Conservation (phyloP, 2,329 filamentous ascomycete species). For the Microdochium nivale region DNA sequence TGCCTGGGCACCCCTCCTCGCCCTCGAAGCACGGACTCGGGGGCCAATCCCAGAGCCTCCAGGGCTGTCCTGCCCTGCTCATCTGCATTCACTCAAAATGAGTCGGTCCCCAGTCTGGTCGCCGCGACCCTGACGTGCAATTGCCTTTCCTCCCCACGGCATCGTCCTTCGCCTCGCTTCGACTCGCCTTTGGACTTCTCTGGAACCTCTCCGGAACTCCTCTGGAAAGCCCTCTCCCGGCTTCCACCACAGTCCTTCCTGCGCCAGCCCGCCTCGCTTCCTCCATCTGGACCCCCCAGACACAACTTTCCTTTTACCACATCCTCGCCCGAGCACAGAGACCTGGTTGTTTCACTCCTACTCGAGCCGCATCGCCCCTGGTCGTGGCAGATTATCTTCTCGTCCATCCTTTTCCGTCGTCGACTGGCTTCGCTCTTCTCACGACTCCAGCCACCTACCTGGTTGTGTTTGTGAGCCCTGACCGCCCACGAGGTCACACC, state of each 20-base stretch:
- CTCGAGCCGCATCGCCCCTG: background rate
- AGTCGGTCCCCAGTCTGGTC: background rate
- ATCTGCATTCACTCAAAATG: background rate
- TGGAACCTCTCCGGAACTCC: background rate
- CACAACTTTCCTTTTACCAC: background rate
- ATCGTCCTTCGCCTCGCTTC: background rate
- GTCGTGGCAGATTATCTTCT: background rate
- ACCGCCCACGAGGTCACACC: background rate
- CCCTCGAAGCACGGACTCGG: too few species aligned
- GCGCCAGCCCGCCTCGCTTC: background rate
- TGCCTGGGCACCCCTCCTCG: too few species aligned
- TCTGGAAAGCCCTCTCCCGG: background rate
- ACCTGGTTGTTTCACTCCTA: slow-evolving; percentile 23
- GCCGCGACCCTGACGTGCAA: background rate
- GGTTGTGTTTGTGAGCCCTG: background rate
- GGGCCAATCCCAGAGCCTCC: too few species aligned
- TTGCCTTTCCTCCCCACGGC: background rate
- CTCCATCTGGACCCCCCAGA: background rate
- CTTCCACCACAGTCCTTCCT: background rate
- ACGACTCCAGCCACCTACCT: background rate
- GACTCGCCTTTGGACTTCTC: background rate
- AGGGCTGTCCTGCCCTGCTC: background rate
- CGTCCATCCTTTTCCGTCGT: background rate
- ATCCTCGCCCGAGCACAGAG: slow-evolving; percentile 9
- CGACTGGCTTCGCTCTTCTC: background rate